Evolutionary conservation across 2,329 filamentous ascomycete species (phyloP), one percentile per base, ranked within the genome.

Genomic region (Talaromyces sp.): DNA sequence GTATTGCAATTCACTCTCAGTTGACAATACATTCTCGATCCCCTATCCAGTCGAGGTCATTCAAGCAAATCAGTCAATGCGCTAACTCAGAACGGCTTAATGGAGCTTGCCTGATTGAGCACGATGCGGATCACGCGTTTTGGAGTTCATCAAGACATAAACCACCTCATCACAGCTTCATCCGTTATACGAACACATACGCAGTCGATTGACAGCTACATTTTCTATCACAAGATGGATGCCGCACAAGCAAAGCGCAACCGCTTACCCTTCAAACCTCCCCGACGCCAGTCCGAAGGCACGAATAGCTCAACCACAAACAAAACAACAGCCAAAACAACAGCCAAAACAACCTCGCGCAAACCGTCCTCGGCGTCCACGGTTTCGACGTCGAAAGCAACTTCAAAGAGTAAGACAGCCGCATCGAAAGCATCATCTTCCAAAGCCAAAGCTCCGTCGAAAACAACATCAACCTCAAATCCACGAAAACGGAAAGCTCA

Each of bases 261-360:
- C 59, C 71, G 69, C 14, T 75, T 77, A 18, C 75, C 77, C n/a
- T 80, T 80, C 70, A 80, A 80, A 3, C 77, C 78, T 40, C 79
- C 78, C 2, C 74, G 78, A 56, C 71, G 67, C 16, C 71, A 72
- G 54, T 68, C 72, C 25, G 66, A 70, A n/a, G 60, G 69, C 44
- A 67, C 64, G 31, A 68, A 68, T 33, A 67, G 65, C 9, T 68
- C 69, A 63, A 57, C 66, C 31, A 52, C 64, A 8, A 54, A 28
- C 18, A 62, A 69, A 33, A 69, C 69, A 59, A 66, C 66, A 62
- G 44, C 65, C 25, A 70, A 70, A 58, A n/a, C 66, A 33, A 69
- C 66, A 62, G 44, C 65, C 25, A 70, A 70, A 58, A n/a, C 66
- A 33, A 69, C 66, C 55, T 58, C 58, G 56, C 65, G 40, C 55